phyloP scores from a whole-genome alignment of 345 rosid species.

The Eucalyptus tenuipes region DNA sequence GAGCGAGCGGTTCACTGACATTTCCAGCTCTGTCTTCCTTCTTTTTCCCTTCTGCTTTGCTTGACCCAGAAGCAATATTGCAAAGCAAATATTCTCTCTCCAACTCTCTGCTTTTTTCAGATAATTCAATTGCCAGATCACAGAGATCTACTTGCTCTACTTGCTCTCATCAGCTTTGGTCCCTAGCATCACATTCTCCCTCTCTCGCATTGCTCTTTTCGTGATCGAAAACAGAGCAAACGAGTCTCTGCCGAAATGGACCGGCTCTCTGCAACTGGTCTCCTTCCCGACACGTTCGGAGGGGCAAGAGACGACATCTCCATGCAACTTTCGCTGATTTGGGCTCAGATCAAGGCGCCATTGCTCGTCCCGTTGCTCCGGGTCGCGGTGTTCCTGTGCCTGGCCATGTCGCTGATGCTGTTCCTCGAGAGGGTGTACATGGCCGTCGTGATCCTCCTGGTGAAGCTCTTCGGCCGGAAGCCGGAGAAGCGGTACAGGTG shows the following conservation, averaged over 20 bases:
- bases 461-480: conserved; percentile 66
- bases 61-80: conserved; percentile 20
- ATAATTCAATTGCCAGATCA: neutral
- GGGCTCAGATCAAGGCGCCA: conserved; percentile 74
- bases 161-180: neutral
- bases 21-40: conserved; percentile 7
- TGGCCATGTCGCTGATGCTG: conserved; percentile 82
- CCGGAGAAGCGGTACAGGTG: conserved; percentile 77
- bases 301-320: conserved; percentile 32
- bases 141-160: neutral
- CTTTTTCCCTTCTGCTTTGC: neutral
- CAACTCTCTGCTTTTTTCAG: neutral
- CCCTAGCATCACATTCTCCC: neutral
- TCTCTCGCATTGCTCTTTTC: neutral
- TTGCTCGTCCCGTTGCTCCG: conserved; percentile 67
- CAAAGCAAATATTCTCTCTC: neutral
- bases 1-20: conserved; percentile 6
- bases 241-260: conserved; percentile 16
- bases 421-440: conserved; percentile 83
- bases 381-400: conserved; percentile 50
- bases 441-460: conserved; percentile 54
- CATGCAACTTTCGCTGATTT: conserved; percentile 32
- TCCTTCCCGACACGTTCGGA: neutral
- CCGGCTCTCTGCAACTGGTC: conserved; percentile 7
- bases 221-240: neutral